These are phyloP conservation scores for Colletotrichum eleusines DNA, from an alignment of 2,329 filamentous ascomycete species.

Conservation along the genomic window DNA sequence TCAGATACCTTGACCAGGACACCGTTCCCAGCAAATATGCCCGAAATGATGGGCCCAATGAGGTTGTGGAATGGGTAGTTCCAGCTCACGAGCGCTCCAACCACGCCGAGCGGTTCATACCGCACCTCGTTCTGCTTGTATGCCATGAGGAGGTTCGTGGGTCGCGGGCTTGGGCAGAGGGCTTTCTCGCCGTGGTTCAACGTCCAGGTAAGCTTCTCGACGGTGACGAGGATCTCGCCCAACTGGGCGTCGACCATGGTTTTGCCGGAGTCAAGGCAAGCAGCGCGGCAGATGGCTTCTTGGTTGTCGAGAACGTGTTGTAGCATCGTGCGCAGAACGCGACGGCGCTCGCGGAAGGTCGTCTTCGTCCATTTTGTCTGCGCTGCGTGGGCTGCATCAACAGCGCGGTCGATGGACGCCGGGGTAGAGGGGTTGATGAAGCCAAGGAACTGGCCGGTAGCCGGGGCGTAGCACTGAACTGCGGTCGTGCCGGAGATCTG, in stretches of 20 bases:
- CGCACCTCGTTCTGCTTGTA: conserved; percentile 93
- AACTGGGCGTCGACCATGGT: conserved; percentile 94
- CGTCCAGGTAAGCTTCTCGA: conserved; percentile 95
- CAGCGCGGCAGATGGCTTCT: conserved; percentile 84
- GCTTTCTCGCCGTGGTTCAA: conserved; percentile 90
- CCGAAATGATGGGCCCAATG: conserved; percentile 89
- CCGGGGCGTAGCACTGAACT: conserved; percentile 89
- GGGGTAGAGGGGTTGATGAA: conserved; percentile 81
- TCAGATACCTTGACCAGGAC: conserved; percentile 96
- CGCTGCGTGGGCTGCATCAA: conserved; percentile 79
- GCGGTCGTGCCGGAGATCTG: conserved; percentile 72
- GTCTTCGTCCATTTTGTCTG: conserved; percentile 84
- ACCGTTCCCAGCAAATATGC: conserved; percentile 90
- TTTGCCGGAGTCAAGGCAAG: conserved; percentile 94
- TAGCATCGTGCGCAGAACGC: conserved; percentile 84
- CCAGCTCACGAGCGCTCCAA: conserved; percentile 94
- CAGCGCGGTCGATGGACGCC: conserved; percentile 81
- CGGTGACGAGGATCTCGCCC: conserved; percentile 93
- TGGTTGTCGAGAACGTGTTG: conserved; percentile 90
- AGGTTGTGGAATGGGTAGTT: conserved; percentile 98
- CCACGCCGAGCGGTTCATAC: conserved; percentile 93
- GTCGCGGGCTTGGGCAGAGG: conserved; percentile 76
- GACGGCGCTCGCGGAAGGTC: conserved; percentile 80
- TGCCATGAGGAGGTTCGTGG: conserved; percentile 92
- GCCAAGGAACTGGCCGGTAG: conserved; percentile 87